Evolutionary conservation across 83 land plant species (phyloP).

Genomic region (Picea engelmannii): DNA sequence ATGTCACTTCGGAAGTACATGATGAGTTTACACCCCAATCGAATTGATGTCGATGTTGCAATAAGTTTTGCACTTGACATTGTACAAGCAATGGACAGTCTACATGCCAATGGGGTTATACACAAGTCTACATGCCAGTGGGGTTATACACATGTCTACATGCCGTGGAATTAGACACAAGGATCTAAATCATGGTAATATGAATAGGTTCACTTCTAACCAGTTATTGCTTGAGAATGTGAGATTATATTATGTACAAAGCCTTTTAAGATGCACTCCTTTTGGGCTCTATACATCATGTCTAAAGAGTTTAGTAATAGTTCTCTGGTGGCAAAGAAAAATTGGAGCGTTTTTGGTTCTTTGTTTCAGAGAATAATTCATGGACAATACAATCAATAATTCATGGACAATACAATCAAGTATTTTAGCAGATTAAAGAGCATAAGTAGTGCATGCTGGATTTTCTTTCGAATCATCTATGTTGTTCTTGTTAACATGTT

Average conservation of each 20-base stretch:
- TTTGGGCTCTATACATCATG: background rate
- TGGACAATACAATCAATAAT: too few relatives aligned
- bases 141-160: constrained; percentile 60
- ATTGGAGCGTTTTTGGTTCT: too few relatives aligned
- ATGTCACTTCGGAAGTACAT: constrained; percentile 70
- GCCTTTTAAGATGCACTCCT: background rate
- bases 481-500: background rate
- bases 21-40: constrained; percentile 39
- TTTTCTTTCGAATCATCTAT: background rate
- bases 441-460: background rate
- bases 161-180: constrained; percentile 69
- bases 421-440: background rate
- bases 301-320: background rate
- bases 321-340: background rate
- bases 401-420: too few relatives aligned
- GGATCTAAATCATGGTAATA: constrained; percentile 83
- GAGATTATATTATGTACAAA: background rate
- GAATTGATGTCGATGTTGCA: constrained; percentile 55
- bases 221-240: background rate
- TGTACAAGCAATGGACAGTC: constrained; percentile 80
- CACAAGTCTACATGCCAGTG: constrained; percentile 82
- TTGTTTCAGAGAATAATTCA: too few relatives aligned
- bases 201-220: background rate
- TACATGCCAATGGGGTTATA: too few relatives aligned
- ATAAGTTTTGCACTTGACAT: constrained; percentile 70